phyloP scores from a whole-genome alignment of 73 alveolate species.

The Paraurostyla sp. region DNA sequence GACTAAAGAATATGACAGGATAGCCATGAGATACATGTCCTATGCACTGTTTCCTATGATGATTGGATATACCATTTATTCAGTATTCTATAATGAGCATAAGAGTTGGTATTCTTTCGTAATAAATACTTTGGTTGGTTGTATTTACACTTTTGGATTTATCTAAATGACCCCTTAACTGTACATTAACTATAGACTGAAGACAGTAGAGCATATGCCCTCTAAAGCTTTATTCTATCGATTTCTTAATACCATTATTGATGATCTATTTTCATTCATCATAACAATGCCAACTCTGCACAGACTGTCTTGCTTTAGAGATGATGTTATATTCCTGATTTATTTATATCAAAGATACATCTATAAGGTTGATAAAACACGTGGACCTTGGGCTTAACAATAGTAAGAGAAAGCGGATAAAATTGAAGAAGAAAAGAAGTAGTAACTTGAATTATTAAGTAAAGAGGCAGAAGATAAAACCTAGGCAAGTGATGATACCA shows the following conservation, averaged over 20 bases:
- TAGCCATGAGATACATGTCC: conserved; percentile 83
- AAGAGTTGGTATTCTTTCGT: conserved; percentile 92
- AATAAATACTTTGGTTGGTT: conserved; percentile 87
- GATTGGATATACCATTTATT: conserved; percentile 82
- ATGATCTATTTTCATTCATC: conserved; percentile 98
- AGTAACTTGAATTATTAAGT: neutral
- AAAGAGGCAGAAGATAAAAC: too few relatives aligned
- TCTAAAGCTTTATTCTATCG: conserved; percentile 97
- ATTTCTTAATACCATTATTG: conserved; percentile 98
- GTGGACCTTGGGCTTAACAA: conserved; percentile 62
- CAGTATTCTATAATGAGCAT: conserved; percentile 83
- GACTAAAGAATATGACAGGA: conserved; percentile 86
- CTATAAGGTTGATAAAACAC: conserved; percentile 88
- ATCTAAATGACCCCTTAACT: conserved; percentile 99
- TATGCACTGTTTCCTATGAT: conserved; percentile 87
- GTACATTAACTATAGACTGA: conserved; percentile 97
- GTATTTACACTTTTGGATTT: conserved; percentile 95
- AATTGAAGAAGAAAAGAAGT: conserved; percentile 42
- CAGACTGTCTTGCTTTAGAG: conserved; percentile 98
- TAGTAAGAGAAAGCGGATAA: neutral
- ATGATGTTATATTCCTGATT: conserved; percentile 98
- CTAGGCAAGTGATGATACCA: too few relatives aligned
- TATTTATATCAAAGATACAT: conserved; percentile 95
- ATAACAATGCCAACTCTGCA: conserved; percentile 93
- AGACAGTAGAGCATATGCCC: conserved; percentile 99